Conservation (phyloP, 2,329 filamentous ascomycete species). For the Pseudogymnoascus destructans region DNA sequence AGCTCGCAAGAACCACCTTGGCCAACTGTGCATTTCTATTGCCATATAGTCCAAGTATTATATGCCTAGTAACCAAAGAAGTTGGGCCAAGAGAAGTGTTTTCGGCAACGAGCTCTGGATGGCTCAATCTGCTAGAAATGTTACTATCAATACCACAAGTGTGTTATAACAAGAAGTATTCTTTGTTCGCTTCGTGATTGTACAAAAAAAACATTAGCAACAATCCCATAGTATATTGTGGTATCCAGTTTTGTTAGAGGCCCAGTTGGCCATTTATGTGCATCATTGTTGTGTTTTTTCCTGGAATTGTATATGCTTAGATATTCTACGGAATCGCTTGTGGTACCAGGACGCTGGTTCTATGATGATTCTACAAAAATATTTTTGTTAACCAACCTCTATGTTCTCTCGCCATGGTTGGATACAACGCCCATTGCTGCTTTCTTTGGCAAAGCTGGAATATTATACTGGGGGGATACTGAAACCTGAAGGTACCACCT, state of each 20-base stretch:
- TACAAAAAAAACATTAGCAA: not conserved
- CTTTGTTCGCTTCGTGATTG: not conserved
- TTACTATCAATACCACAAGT: not conserved
- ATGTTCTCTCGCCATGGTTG: not conserved
- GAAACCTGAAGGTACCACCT: not conserved
- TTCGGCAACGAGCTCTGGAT: not conserved
- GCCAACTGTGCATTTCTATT: not conserved
- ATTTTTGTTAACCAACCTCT: not conserved
- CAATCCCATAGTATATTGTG: not conserved
- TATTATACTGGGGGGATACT: not conserved
- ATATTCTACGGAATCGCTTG: not conserved
- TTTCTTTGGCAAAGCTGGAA: not conserved
- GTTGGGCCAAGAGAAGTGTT: not conserved
- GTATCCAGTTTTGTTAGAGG: not conserved
- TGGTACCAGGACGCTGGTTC: not conserved
- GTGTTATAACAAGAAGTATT: not conserved
- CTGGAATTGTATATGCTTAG: not conserved
- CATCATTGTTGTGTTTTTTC: not conserved
- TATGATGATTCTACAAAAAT: not conserved
- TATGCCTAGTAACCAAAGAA: not conserved
- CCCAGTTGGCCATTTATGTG: not conserved
- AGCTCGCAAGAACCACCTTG: not conserved
- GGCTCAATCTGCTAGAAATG: not conserved
- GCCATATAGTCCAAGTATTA: not conserved
- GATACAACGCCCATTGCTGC: too few species aligned